These are phyloP conservation scores for Penicillium sclerotiorum DNA, from an alignment of 2,329 filamentous ascomycete species.

Conservation along the genomic window DNA sequence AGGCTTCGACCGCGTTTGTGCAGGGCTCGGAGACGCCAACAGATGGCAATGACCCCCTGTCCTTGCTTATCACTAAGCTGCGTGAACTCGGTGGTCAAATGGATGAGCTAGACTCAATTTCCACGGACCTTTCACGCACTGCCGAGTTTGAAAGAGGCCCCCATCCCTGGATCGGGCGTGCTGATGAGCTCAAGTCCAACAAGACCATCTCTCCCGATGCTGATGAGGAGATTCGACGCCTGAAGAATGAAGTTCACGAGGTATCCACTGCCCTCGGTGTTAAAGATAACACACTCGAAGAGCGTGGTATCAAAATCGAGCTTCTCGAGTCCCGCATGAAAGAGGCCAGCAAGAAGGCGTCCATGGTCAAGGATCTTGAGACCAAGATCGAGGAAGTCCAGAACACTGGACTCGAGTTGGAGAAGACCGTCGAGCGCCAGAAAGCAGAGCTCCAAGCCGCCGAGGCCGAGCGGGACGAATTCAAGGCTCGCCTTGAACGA, in stretches of 20 bases:
- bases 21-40: slow-evolving; percentile 28
- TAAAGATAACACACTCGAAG: slow-evolving; percentile 81
- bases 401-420: slow-evolving; percentile 35
- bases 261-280: slow-evolving; percentile 71
- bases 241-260: slow-evolving; percentile 80
- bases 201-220: slow-evolving; percentile 80
- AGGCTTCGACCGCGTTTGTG: slow-evolving; percentile 29
- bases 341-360: slow-evolving; percentile 77
- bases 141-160: slow-evolving; percentile 76
- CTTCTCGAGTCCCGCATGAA: slow-evolving; percentile 85
- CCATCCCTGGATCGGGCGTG: slow-evolving; percentile 81
- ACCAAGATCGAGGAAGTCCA: slow-evolving; percentile 44
- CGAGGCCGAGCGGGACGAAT: slow-evolving; percentile 45
- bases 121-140: slow-evolving; percentile 70
- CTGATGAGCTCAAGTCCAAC: slow-evolving; percentile 77
- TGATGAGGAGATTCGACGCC: slow-evolving; percentile 78
- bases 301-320: slow-evolving; percentile 87
- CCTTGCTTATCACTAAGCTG: slow-evolving; percentile 68
- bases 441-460: slow-evolving; percentile 40
- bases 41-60: slow-evolving; percentile 62
- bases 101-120: slow-evolving; percentile 70
- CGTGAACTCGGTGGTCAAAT: slow-evolving; percentile 66
- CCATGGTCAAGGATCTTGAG: slow-evolving; percentile 48
- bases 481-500: slow-evolving; percentile 45
- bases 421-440: slow-evolving; percentile 37